phyloP scores from a whole-genome alignment of 2,329 filamentous ascomycete genomes.

The Fusarium euwallaceae region DNA sequence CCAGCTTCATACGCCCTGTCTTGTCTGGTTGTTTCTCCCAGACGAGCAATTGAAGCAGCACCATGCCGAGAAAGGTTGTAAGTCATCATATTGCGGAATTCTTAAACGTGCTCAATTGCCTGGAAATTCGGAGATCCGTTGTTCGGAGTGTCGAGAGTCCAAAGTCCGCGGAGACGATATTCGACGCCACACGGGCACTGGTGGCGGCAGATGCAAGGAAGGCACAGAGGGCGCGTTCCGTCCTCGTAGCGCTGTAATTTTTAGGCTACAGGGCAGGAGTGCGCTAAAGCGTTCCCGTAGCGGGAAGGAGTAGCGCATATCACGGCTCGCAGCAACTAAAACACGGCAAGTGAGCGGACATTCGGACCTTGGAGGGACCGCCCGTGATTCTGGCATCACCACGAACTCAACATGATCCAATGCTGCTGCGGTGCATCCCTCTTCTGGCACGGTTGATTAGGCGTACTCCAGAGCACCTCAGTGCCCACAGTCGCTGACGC shows the following conservation, averaged over 20 bases:
- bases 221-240: slow-evolving; percentile 8
- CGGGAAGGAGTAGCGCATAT: slow-evolving; percentile 6
- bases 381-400: slow-evolving; percentile 14
- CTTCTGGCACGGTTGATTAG: slow-evolving; percentile 10
- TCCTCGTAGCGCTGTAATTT: slow-evolving; percentile 14
- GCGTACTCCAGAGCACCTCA: background rate
- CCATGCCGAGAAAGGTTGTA: slow-evolving; percentile 5
- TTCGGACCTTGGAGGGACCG: slow-evolving; percentile 13
- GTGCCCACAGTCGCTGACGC: background rate
- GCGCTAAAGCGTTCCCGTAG: slow-evolving; percentile 16
- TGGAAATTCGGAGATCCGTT: background rate
- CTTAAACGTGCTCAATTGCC: slow-evolving; percentile 1
- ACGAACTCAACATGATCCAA: background rate
- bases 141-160: slow-evolving; percentile 15
- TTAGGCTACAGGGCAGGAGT: slow-evolving; percentile 10
- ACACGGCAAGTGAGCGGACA: background rate
- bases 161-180: slow-evolving; percentile 12
- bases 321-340: background rate
- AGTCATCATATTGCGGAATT: background rate
- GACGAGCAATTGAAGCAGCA: background rate
- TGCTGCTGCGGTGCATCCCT: slow-evolving; percentile 10
- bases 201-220: background rate
- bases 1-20: slow-evolving; percentile 8
- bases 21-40: slow-evolving; percentile 11
- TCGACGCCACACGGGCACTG: slow-evolving; percentile 5